Percentiles rank a stretch among this genome's conserved stretches.
These are phyloP conservation scores for Dactylellina drechsleri DNA, from an alignment of 2,329 filamentous ascomycete species.

Conservation along the genomic window DNA sequence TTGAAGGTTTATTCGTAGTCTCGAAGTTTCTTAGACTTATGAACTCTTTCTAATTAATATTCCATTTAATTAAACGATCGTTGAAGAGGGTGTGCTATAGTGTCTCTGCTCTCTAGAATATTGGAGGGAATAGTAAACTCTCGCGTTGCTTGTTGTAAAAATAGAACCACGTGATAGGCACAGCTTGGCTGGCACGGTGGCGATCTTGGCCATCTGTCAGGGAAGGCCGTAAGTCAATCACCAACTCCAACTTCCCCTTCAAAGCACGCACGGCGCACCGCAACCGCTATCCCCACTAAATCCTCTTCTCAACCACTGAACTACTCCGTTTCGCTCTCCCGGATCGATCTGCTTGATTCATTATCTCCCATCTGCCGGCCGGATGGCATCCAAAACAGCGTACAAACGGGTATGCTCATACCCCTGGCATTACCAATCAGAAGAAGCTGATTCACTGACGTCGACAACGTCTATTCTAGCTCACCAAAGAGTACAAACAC, in stretches of 20 bases:
- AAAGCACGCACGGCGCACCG: neutral
- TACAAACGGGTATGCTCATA: constrained; percentile 56
- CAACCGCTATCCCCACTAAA: neutral
- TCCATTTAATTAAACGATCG: too few species aligned
- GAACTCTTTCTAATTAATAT: too few species aligned
- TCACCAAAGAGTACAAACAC: constrained; percentile 73
- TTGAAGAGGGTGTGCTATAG: too few species aligned
- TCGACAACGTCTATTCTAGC: constrained; percentile 60
- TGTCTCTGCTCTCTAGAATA: too few species aligned
- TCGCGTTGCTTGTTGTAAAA: constrained; percentile 23
- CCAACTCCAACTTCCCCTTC: constrained; percentile 10
- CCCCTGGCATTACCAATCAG: constrained; percentile 40
- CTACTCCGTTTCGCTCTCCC: neutral
- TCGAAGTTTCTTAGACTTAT: too few species aligned
- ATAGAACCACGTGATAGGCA: constrained; percentile 6
- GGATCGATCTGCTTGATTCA: neutral
- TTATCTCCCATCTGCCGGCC: neutral
- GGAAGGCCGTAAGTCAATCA: constrained; percentile 19
- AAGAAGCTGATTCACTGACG: constrained; percentile 28
- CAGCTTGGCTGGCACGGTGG: neutral
- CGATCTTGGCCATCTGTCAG: constrained; percentile 22
- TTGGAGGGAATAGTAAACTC: neutral
- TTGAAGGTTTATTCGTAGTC: too few species aligned
- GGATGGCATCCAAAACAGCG: constrained; percentile 58
- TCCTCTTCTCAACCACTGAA: neutral